These are phyloP conservation scores for Colletotrichum horii DNA, from an alignment of 2,329 filamentous ascomycete genomes.

Conservation along the genomic window DNA sequence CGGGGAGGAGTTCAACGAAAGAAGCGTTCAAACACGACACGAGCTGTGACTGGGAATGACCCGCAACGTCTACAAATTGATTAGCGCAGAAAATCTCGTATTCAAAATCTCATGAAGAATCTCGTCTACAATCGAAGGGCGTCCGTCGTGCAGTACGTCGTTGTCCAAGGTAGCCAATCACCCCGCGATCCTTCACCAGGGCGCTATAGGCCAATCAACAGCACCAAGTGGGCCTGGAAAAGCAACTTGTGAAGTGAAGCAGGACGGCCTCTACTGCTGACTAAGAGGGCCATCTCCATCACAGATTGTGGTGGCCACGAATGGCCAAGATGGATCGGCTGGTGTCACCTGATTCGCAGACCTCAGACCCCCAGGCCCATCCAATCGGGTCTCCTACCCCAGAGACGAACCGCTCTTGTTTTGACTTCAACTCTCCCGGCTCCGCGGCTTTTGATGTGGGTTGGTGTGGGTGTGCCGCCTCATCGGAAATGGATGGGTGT, in stretches of 20 bases:
- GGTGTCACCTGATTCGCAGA: neutral
- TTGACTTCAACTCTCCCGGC: neutral
- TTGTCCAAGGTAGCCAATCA: neutral
- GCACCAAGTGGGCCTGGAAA: neutral
- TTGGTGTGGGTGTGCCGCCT: neutral
- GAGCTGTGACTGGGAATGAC: neutral
- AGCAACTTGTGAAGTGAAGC: neutral
- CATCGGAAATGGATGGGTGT: neutral
- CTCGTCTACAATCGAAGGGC: neutral
- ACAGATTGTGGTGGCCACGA: neutral
- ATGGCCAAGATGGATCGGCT: neutral
- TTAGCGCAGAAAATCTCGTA: neutral
- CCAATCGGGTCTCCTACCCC: neutral
- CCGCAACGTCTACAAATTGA: neutral
- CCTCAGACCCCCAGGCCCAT: neutral
- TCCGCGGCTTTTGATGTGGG: neutral
- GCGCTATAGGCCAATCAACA: neutral
- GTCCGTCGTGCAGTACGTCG: neutral
- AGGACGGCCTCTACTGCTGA: neutral
- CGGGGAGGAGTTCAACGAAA: neutral
- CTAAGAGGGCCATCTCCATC: neutral
- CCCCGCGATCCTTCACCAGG: neutral
- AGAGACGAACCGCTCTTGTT: constrained; percentile 3
- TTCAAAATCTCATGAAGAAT: neutral
- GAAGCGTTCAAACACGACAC: neutral